phyloP scores from a whole-genome alignment of 441 rosid genomes.

The Gossypium lobatum region DNA sequence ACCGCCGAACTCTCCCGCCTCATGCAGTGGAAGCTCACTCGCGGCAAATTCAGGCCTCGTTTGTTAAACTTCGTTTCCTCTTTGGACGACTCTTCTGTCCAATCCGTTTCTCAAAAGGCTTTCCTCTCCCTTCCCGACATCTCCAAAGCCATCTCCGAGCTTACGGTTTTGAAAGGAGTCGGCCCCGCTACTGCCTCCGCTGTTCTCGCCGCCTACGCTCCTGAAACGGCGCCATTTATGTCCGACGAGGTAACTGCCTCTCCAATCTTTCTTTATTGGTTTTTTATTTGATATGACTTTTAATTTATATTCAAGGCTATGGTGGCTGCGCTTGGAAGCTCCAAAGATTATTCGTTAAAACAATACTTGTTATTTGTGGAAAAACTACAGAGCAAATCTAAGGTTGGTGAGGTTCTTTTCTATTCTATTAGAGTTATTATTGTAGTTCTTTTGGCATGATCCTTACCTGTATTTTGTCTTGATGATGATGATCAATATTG shows the following conservation, averaged over 20 bases:
- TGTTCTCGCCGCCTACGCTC: slow-evolving; percentile 78
- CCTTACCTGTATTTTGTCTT: not conserved
- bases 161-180: slow-evolving; percentile 78
- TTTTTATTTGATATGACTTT: not conserved
- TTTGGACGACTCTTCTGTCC: slow-evolving; percentile 58
- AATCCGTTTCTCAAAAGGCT: slow-evolving; percentile 69
- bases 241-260: slow-evolving; percentile 64
- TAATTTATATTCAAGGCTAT: slow-evolving; percentile 47
- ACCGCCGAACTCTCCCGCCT: slow-evolving; percentile 66
- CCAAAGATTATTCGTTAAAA: slow-evolving; percentile 70
- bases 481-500: not conserved
- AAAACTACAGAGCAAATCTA: slow-evolving; percentile 55
- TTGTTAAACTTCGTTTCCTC: slow-evolving; percentile 62
- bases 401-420: slow-evolving; percentile 31
- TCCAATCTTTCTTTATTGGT: not conserved
- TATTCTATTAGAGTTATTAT: not conserved
- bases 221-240: slow-evolving; percentile 74
- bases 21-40: slow-evolving; percentile 87
- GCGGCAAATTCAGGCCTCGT: slow-evolving; percentile 94
- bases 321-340: slow-evolving; percentile 59
- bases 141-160: slow-evolving; percentile 58
- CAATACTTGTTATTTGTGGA: slow-evolving; percentile 50
- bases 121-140: slow-evolving; percentile 65
- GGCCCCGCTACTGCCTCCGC: slow-evolving; percentile 95
- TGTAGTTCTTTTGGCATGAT: not conserved